A percentile compares a stretch with the other conserved stretches of the same genome.
These are phyloP conservation scores for Thelephora ganbajun DNA, from an alignment of 768 basidiomycete species.

Conservation along the genomic window DNA sequence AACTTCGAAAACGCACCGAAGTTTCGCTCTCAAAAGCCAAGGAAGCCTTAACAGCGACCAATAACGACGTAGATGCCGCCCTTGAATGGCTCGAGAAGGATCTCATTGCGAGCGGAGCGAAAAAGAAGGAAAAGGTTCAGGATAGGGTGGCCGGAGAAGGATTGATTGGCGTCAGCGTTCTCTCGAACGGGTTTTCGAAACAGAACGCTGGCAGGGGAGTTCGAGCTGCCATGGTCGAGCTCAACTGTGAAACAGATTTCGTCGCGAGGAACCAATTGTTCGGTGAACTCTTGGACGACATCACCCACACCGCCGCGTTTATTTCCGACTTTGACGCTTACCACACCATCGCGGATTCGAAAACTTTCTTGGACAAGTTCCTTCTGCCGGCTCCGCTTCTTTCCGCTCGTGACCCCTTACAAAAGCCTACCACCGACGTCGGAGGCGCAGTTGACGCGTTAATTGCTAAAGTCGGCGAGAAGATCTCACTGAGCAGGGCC, in stretches of 20 bases:
- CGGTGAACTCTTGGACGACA: conserved; percentile 55
- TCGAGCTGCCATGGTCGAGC: conserved; percentile 78
- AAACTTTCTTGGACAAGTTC: background rate
- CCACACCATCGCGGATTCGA: conserved; percentile 1
- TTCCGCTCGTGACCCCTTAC: conserved; percentile 12
- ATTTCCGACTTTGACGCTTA: conserved; percentile 32
- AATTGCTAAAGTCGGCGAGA: conserved; percentile 71
- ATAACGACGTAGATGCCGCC: conserved; percentile 63
- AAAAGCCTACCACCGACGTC: conserved; percentile 32
- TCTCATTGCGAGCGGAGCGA: conserved; percentile 51
- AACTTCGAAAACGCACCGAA: conserved; percentile 68
- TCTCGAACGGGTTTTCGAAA: conserved; percentile 37
- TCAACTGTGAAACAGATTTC: conserved; percentile 96
- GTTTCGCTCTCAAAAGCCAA: conserved; percentile 82
- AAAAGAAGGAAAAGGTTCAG: conserved; percentile 74
- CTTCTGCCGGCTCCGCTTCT: background rate
- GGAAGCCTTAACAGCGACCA: conserved; percentile 64
- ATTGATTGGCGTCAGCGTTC: conserved; percentile 59
- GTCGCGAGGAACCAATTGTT: conserved; percentile 83
- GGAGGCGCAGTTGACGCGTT: conserved; percentile 50
- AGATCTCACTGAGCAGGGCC: conserved; percentile 56
- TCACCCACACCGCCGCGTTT: conserved; percentile 76
- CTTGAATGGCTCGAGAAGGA: conserved; percentile 75
- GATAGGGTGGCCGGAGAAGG: conserved; percentile 69
- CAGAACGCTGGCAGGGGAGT: conserved; percentile 26